Percentiles rank a stretch among this genome's conserved stretches.
Evolutionary conservation across 2,329 filamentous ascomycete genomes (phyloP).

Genomic region (Phyllosticta paracitricarpa): DNA sequence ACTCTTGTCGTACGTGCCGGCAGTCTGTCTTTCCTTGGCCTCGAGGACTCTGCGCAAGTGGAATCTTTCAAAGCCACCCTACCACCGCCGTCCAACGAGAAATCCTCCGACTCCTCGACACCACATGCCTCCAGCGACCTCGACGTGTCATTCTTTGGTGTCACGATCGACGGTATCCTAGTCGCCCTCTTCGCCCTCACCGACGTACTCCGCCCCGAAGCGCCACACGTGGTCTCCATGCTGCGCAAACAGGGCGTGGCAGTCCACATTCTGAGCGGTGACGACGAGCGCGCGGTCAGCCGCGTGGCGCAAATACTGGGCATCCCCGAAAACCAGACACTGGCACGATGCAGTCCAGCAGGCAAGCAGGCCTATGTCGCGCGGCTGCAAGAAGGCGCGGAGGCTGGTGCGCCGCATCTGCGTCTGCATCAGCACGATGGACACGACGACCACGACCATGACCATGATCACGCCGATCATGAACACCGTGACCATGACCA

Average conservation of each 20-base stretch:
- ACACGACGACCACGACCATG: not conserved
- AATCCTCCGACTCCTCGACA: not conserved
- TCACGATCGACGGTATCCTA: constrained; percentile 38
- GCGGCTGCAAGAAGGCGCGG: constrained; percentile 16
- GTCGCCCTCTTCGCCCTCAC: constrained; percentile 43
- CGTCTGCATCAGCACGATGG: not conserved
- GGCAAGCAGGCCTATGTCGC: constrained; percentile 47
- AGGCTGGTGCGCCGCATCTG: not conserved
- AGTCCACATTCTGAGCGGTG: constrained; percentile 49
- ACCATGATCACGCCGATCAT: too few species aligned
- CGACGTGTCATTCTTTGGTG: constrained; percentile 15
- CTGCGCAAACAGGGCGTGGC: constrained; percentile 40
- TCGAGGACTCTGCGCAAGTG: not conserved
- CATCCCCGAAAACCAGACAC: constrained; percentile 31
- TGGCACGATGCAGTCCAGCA: constrained; percentile 39
- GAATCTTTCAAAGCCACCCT: not conserved
- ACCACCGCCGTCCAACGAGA: not conserved
- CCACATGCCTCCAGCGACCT: not conserved
- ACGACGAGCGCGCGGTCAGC: constrained; percentile 41
- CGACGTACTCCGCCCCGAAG: constrained; percentile 39
- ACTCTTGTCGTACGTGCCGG: constrained; percentile 32
- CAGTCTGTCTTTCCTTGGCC: constrained; percentile 18
- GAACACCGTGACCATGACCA: not conserved
- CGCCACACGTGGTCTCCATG: constrained; percentile 41
- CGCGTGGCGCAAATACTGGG: constrained; percentile 32